Base-by-base conservation (phyloP, 148 eudicot genomes). In the Rhododendron mucronatum region DNA sequence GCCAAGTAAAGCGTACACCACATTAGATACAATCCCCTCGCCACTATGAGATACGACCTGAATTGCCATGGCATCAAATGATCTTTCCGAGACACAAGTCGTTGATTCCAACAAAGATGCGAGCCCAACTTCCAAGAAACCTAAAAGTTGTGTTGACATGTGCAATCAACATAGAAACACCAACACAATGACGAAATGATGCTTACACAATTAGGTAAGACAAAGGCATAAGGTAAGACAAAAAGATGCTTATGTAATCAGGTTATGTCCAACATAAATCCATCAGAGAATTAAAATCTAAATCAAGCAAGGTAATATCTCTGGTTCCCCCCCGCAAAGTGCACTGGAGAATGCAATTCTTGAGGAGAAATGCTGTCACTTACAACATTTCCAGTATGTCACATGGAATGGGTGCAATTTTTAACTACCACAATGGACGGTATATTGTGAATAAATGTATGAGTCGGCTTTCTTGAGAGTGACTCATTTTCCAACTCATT, bases 1-100 rank as follows among this genome's bases (percentile, higher is more conserved):
- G 71, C 99, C 98, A 85, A 97, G 99, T 88, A 97, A 89, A 87
- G 99, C 99, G 76, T 97, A 97, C 61, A 97, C 88, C 87, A 97
- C 92, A 93, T 93, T 97, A 44, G 98, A 95, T 67, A 97, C 91
- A 80, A 97, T 90, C 84, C 98, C 98, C 92, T 97, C 99, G 0
- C 98, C 98, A 88, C 93, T 89, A 80, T 86, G 91, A 87, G 94
- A 97, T 88, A 97, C 87, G 80, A 97, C 93, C 88, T 92, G 97
- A 90, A 97, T 89, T 84, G 93, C 90, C 91, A 93, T 94, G 71
- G 95, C 91, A 83, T 90, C 90, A 90, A 95, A 90, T 82, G 91
- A 86, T 78, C 90, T 88, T 86, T 91, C 95, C 86, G 91, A 88
- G 82, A 85, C 89, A 89, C 90, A 85, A 23, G 91, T 84, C 91